Conservation (phyloP, 371 early-diverging fungal species). For the Mortierella sp. region DNA sequence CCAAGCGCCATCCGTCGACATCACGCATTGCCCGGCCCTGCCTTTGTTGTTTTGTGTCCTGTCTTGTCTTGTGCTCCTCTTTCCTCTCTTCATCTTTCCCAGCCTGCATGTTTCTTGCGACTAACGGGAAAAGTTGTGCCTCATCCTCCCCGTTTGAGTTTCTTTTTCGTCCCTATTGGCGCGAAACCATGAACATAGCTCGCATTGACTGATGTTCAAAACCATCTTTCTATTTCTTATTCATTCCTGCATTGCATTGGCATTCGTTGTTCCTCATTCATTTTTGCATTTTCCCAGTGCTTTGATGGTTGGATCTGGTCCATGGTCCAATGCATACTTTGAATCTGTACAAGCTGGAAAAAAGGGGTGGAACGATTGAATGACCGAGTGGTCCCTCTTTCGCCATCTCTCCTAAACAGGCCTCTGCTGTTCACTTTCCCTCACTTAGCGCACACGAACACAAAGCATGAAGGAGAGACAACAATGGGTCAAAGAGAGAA, state of each 20-base stretch:
- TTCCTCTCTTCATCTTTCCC: background rate
- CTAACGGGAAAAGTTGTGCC: background rate
- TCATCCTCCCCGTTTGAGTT: background rate
- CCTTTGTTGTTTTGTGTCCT: background rate
- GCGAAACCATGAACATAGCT: background rate
- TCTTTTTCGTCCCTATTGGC: background rate
- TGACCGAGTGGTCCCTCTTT: background rate
- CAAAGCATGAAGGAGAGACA: background rate
- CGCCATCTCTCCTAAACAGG: background rate
- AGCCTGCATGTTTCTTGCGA: background rate
- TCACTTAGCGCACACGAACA: background rate
- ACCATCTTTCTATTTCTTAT: too few relatives aligned
- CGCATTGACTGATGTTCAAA: background rate
- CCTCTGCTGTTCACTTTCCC: background rate
- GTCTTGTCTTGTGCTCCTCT: background rate
- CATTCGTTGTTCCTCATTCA: background rate
- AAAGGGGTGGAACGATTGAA: background rate
- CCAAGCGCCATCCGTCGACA: slow-evolving; percentile 1
- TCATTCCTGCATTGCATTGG: too few relatives aligned
- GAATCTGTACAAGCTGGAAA: background rate
- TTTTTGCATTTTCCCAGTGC: background rate
- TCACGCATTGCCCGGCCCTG: background rate
- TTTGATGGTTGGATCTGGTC: background rate
- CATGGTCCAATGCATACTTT: background rate
- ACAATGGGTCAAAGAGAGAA: background rate